Base-by-base conservation (phyloP, 2,329 filamentous ascomycete species). In the Furcasterigmium furcatum region DNA sequence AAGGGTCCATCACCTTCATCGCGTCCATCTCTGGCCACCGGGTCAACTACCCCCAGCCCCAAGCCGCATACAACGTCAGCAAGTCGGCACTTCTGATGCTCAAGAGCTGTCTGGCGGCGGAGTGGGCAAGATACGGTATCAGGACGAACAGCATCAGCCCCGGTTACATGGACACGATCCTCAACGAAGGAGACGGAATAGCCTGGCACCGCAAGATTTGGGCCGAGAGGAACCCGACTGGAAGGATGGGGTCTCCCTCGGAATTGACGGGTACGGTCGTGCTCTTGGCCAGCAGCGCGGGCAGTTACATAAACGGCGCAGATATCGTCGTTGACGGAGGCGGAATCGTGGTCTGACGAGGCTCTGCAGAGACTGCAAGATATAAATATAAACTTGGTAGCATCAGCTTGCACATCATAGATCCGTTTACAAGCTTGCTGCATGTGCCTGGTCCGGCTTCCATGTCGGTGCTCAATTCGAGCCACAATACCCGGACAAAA, bases 121-220 rank as follows among this genome's bases (percentile, higher is more conserved):
- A 91, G 62, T 91, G 86, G 87, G 83, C 82, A 1, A 65, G 70
- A 2, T 76, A 84, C 58, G 87, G 87, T 0, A 88, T 91, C 49
- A 66, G 84, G 3, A 82, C 87, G 4, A 91, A 91, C 54, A 80
- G 73, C 16, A 73, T 91, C 36, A 82, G 76, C 32, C 87, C 87
- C 0, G 87, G 87, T 1, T 91, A 91, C 55, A 88, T 90, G 81
- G 84, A 88, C 55, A 89, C 85, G 0, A 78, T 87, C 7, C 63
- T 90, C 36, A 90, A 89, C 56, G 81, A 82, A 48, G 83, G 83
- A 0, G 72, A 76, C 7, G 78, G 77, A 0, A 59, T 87, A 32
- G 72, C 71, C 14, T 68, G 70, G 29, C 73, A 74, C 30, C 68
- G 77, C 46, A 65, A 66, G 25, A 69, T 73, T 2, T 87, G 84